Base-by-base conservation (phyloP, 805 yeast genomes). In the Candida pseudoglaebosa region DNA sequence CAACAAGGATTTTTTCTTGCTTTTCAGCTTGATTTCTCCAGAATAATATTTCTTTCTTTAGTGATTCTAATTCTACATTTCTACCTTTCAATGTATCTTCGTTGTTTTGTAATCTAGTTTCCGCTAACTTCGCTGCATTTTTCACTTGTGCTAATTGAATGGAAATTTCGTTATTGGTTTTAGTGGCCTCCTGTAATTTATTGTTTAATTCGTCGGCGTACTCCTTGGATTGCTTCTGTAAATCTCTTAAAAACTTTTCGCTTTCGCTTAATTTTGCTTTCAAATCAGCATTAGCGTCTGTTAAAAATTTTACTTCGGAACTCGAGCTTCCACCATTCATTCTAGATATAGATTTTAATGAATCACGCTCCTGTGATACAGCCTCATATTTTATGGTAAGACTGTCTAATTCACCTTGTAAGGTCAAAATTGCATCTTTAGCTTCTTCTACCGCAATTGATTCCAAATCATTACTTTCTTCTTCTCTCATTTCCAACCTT, bases 351-450 rank as follows among this genome's bases (percentile, higher is more conserved):
- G 49, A 32, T 52, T 79, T 71, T 49, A 81, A 71, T 63, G 80
- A 76, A 48, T 89, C 95, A 39, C 89, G 74, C 56, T 86, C 95
- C 44, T 78, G 73, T 3, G 71, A 62, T 2, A 77, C 69, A 1
- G 82, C 72, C 8, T 68, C 74, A 31, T 80, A 56, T 52, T 76
- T 78, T 2, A 70, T 53, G 45, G 75, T 77, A 7, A 78, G 53
- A 13, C 72, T 63, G 15, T 70, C 66, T 28, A 84, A 61, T 46
- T 82, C 80, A 12, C 77, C 75, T 54, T 82, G 80, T 35, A 84
- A 62, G 1, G 80, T 74, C 19, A 75, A 46, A 18, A 84, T 81
- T 1, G 89, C 88, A 20, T 78, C 80, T 44, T 77, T 77, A 0
- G 91, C 90, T 45, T 81, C 87, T 34, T 66, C 71, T 13, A 76